Conservation (phyloP, 495 filamentous ascomycete genomes). For the Penicillium steckii region DNA sequence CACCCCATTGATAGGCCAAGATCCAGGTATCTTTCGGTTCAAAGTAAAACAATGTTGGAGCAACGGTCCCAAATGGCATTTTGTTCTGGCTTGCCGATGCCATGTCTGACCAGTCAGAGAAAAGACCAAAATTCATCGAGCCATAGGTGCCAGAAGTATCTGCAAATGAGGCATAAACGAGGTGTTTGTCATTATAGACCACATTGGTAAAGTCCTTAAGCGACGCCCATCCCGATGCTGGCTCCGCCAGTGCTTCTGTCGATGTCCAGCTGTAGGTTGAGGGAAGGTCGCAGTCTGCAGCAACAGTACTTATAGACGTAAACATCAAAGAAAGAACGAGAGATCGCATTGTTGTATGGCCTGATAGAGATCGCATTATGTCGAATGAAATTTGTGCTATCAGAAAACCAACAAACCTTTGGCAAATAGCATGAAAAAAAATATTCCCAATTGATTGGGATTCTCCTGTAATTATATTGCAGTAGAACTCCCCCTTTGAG, state of each 20-base stretch:
- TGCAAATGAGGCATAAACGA: constrained; percentile 52
- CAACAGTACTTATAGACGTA: constrained; percentile 4
- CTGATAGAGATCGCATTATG: too few relatives aligned
- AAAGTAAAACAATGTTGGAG: constrained; percentile 63
- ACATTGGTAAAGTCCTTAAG: constrained; percentile 61
- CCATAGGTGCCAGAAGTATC: constrained; percentile 42
- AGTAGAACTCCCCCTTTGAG: too few relatives aligned
- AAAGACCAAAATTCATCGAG: constrained; percentile 57
- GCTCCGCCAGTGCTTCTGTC: constrained; percentile 43
- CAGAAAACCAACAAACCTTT: too few relatives aligned
- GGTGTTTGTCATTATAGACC: constrained; percentile 51
- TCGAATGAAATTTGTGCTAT: too few relatives aligned
- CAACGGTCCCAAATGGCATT: constrained; percentile 51
- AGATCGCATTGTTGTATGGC: too few relatives aligned
- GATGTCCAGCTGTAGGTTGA: constrained; percentile 57
- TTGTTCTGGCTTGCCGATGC: constrained; percentile 49
- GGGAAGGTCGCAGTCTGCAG: constrained; percentile 47
- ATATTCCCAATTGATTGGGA: too few relatives aligned
- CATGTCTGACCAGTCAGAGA: constrained; percentile 56
- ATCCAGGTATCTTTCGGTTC: constrained; percentile 58
- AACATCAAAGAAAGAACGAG: too few relatives aligned
- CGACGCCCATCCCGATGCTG: constrained; percentile 49
- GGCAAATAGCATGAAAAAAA: too few relatives aligned
- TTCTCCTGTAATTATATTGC: too few relatives aligned
- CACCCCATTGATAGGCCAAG: constrained; percentile 60